Evolutionary conservation across 2,329 filamentous ascomycete species (phyloP).

Genomic region (Aspergillus tubingensis): DNA sequence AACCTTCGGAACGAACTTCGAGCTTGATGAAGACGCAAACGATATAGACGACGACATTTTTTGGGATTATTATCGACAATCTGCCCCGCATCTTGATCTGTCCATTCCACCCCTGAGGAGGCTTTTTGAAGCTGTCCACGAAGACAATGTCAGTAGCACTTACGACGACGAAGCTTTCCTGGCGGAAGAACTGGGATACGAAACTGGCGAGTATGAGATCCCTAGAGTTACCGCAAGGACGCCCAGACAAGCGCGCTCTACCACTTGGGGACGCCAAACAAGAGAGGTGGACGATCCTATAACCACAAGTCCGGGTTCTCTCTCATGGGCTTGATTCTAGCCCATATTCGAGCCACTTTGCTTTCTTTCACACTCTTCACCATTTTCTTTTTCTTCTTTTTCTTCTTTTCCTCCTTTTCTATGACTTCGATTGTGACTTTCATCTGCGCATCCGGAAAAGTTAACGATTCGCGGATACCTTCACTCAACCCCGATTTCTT

Average conservation of each 20-base stretch:
- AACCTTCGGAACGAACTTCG: slow-evolving; percentile 14
- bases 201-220: not conserved
- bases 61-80: slow-evolving; percentile 19
- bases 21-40: slow-evolving; percentile 18
- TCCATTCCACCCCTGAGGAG: slow-evolving; percentile 17
- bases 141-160: not conserved
- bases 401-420: not conserved
- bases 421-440: not conserved
- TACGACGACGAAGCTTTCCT: not conserved
- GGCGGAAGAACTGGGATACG: not conserved
- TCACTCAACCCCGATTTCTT: not conserved
- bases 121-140: slow-evolving; percentile 17
- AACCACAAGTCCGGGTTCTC: not conserved
- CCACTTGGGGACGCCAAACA: not conserved
- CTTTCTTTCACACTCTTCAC: not conserved
- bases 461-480: not conserved
- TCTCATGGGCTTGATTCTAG: not conserved
- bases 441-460: not conserved
- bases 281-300: not conserved
- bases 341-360: not conserved
- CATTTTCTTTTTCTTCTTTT: not conserved
- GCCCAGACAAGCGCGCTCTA: not conserved
- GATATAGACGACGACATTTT: slow-evolving; percentile 31
- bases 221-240: not conserved
- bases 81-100: slow-evolving; percentile 10